phyloP scores from a whole-genome alignment of 768 basidiomycete genomes.

The Lentinus brumalis region DNA sequence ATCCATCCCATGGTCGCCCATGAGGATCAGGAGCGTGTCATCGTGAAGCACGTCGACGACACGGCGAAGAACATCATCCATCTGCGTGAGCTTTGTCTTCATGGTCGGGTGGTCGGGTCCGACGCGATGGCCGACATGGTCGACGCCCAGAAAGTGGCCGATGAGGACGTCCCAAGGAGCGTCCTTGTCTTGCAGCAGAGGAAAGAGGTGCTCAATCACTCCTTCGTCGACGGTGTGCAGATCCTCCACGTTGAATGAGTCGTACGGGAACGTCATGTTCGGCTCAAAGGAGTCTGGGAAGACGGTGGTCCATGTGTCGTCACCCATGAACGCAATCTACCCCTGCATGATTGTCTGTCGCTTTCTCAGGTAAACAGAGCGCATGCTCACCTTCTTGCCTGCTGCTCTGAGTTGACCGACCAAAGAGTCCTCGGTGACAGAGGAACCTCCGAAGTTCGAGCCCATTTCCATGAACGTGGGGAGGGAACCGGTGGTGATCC shows the following conservation, averaged over 20 bases:
- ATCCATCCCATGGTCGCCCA: slow-evolving; percentile 99
- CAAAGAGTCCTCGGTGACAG: slow-evolving; percentile 86
- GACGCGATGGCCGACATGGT: slow-evolving; percentile 94
- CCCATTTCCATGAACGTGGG: slow-evolving; percentile 97
- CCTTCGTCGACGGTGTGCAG: slow-evolving; percentile 94
- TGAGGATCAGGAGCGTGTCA: slow-evolving; percentile 88
- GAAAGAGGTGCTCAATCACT: slow-evolving; percentile 81
- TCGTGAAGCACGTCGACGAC: slow-evolving; percentile 77
- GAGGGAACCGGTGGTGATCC: slow-evolving; percentile 89
- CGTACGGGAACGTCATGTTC: slow-evolving; percentile 82
- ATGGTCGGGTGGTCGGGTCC: slow-evolving; percentile 88
- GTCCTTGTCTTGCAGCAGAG: slow-evolving; percentile 56
- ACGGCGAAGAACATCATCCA: slow-evolving; percentile 75
- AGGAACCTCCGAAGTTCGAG: slow-evolving; percentile 86
- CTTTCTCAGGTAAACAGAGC: slow-evolving; percentile 1
- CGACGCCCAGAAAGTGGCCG: slow-evolving; percentile 93
- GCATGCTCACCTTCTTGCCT: slow-evolving; percentile 57
- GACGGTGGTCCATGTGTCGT: slow-evolving; percentile 94
- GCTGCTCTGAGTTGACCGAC: slow-evolving; percentile 67
- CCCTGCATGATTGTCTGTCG: slow-evolving; percentile 26
- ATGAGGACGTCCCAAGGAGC: slow-evolving; percentile 83
- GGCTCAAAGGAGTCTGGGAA: slow-evolving; percentile 76
- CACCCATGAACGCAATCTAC: slow-evolving; percentile 89
- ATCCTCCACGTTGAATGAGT: slow-evolving; percentile 99
- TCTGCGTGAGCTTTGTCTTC: slow-evolving; percentile 83